Base-by-base conservation (phyloP, 139 green algal species). In the Monoraphidium neglectum region DNA sequence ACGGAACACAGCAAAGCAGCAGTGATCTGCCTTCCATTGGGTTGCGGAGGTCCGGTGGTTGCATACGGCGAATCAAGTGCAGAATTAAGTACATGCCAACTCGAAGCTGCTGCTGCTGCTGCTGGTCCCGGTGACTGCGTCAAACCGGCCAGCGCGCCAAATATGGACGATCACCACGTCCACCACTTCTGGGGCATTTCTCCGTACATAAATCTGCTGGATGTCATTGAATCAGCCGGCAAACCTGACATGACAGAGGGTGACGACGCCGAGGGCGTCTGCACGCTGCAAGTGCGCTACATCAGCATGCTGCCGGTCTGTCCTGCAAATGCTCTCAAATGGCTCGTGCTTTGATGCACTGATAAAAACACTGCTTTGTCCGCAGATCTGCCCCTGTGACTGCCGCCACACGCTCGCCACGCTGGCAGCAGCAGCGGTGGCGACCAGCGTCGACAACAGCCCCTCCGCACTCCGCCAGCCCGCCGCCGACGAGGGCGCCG, bases 121-220 rank as follows among this genome's bases (percentile, higher is more conserved):
- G n/a, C n/a, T n/a, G n/a, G n/a, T n/a, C n/a, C n/a, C n/a, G n/a
- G n/a, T n/a, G n/a, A n/a, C n/a, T n/a, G n/a, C n/a, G n/a, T n/a
- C n/a, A n/a, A n/a, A n/a, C n/a, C n/a, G n/a, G n/a, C 8, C 43
- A 51, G 43, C 43, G 10, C 57, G 28, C 28, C 57, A 5, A 16
- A 13, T 4, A 90, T 92, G 82, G 88, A 92, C 61, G 86, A 91
- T 12, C 61, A 89, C 32, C 87, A 92, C 26, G 82, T 89, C 13
- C 84, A 90, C 57, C 79, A 92, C 23, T 89, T 92, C 43, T 92
- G 88, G 88, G 88, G 88, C 2, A 77, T 86, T 33, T 88, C 82
- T 5, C 86, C 86, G 0, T 71, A 33, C 46, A 1, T 84, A 12
- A 72, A 87, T 38, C 51, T 86, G 24, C 4, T 80, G n/a, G 65